Percentiles rank a stretch among this genome's conserved stretches.
These are phyloP conservation scores for Nothophaeocryptopus gaeumannii DNA, from an alignment of 2,329 filamentous ascomycete species.

Conservation along the genomic window DNA sequence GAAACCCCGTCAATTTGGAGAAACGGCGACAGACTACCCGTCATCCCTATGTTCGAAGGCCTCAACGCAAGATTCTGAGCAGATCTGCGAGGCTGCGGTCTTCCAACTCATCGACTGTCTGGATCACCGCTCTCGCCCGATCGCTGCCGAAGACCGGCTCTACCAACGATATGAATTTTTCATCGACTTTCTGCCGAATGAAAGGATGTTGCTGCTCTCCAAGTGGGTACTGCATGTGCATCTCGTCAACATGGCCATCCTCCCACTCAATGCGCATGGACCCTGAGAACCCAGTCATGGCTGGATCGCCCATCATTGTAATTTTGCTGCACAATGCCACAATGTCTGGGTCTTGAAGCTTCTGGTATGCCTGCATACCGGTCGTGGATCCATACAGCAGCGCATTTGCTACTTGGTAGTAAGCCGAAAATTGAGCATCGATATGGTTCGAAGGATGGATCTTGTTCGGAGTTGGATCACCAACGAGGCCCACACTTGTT, in stretches of 20 bases:
- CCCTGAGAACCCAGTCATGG: conserved; percentile 25
- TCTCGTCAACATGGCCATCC: conserved; percentile 21
- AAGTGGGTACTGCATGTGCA: conserved; percentile 26
- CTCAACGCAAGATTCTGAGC: neutral
- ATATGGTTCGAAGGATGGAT: conserved; percentile 36
- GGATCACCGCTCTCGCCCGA: conserved; percentile 23
- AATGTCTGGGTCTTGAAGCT: conserved; percentile 25
- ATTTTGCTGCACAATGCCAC: conserved; percentile 26
- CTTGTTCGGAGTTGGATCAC: conserved; percentile 37
- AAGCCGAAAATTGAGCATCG: conserved; percentile 38
- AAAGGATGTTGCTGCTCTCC: conserved; percentile 33
- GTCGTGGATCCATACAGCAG: conserved; percentile 30
- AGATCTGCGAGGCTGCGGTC: conserved; percentile 2
- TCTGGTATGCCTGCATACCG: conserved; percentile 29
- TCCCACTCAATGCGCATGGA: conserved; percentile 25
- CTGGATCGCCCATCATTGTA: conserved; percentile 22
- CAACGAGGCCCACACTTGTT: conserved; percentile 31
- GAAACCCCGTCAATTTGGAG: no score
- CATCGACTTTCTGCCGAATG: conserved; percentile 28
- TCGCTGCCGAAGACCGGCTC: conserved; percentile 24
- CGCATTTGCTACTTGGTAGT: conserved; percentile 35
- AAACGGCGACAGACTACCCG: no score
- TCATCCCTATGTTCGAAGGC: neutral
- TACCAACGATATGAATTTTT: conserved; percentile 30
- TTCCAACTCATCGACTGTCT: conserved; percentile 26